Percentiles rank a stretch among this genome's conserved stretches.
These are phyloP conservation scores for Diutina rugosa DNA, from an alignment of 1,139 yeast species.

Conservation along the genomic window DNA sequence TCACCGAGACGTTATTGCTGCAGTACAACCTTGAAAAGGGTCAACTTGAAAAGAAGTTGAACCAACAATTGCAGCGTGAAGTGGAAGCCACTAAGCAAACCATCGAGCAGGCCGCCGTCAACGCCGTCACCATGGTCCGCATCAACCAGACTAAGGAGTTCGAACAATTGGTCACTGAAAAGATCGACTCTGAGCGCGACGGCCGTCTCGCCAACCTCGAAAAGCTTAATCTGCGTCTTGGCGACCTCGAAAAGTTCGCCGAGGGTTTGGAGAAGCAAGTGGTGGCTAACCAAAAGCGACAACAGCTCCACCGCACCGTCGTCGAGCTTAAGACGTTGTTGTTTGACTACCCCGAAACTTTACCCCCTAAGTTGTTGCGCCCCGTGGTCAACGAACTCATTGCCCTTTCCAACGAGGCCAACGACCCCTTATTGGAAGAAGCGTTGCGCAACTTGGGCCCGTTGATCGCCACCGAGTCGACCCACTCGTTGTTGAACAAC, in stretches of 20 bases:
- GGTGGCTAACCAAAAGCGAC: constrained; percentile 39
- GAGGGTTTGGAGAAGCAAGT: constrained; percentile 45
- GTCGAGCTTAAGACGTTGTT: constrained; percentile 40
- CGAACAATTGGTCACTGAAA: constrained; percentile 46
- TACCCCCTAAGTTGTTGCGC: constrained; percentile 17
- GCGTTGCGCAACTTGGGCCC: constrained; percentile 25
- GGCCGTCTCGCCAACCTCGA: constrained; percentile 65
- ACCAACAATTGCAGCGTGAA: constrained; percentile 48
- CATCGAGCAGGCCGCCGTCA: constrained; percentile 64
- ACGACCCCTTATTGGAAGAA: constrained; percentile 28
- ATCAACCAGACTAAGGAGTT: constrained; percentile 63
- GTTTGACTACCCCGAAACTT: constrained; percentile 11
- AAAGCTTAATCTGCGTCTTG: constrained; percentile 44
- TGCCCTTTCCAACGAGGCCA: constrained; percentile 11
- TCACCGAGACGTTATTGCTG: constrained; percentile 34
- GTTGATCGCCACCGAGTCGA: constrained; percentile 35
- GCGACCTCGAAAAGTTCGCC: constrained; percentile 46
- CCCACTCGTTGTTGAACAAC: constrained; percentile 44
- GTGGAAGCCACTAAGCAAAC: constrained; percentile 57
- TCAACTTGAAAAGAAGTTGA: constrained; percentile 51
- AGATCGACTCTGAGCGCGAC: constrained; percentile 68
- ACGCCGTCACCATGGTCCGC: constrained; percentile 61
- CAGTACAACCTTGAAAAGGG: constrained; percentile 43
- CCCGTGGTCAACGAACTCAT: constrained; percentile 31
- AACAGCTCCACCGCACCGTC: constrained; percentile 44